Conservation (phyloP, 2,329 filamentous ascomycete genomes). For the Lasiodiplodia sp. region DNA sequence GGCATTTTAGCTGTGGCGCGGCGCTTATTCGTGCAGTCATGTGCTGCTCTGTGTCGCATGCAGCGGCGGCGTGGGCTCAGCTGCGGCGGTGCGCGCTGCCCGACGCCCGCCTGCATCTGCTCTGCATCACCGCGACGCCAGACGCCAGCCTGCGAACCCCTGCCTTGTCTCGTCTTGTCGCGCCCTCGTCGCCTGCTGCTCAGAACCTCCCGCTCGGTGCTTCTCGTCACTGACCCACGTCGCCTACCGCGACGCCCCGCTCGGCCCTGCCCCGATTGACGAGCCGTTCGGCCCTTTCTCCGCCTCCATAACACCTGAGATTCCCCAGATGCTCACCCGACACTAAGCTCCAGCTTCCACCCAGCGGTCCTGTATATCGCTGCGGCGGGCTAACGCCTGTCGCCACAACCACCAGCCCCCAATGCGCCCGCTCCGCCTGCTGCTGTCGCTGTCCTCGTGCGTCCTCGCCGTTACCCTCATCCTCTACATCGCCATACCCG, state of each 20-base stretch:
- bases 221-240: conserved; percentile 1
- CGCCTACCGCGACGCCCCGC: conserved; percentile 13
- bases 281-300: conserved; percentile 12
- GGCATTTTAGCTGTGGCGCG: conserved; percentile 2
- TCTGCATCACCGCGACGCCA: conserved; percentile 15
- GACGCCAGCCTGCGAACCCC: conserved; percentile 15
- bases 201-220: background rate
- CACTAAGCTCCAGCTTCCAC: conserved; percentile 9
- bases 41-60: background rate
- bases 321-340: conserved; percentile 27
- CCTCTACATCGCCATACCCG: conserved; percentile 47
- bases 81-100: background rate
- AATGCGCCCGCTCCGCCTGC: conserved; percentile 51
- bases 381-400: conserved; percentile 26
- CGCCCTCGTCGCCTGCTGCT: background rate
- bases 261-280: conserved; percentile 12
- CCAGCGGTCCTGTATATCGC: conserved; percentile 17
- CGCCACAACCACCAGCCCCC: conserved; percentile 4
- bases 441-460: conserved; percentile 53
- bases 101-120: background rate
- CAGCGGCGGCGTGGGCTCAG: background rate
- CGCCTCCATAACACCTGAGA: conserved; percentile 17
- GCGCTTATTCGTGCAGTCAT: conserved; percentile 1
- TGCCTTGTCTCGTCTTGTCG: background rate
- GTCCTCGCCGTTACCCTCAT: conserved; percentile 53